Base-by-base conservation (phyloP, 2,329 filamentous ascomycete species). In the Chalaropsis thielavioides region DNA sequence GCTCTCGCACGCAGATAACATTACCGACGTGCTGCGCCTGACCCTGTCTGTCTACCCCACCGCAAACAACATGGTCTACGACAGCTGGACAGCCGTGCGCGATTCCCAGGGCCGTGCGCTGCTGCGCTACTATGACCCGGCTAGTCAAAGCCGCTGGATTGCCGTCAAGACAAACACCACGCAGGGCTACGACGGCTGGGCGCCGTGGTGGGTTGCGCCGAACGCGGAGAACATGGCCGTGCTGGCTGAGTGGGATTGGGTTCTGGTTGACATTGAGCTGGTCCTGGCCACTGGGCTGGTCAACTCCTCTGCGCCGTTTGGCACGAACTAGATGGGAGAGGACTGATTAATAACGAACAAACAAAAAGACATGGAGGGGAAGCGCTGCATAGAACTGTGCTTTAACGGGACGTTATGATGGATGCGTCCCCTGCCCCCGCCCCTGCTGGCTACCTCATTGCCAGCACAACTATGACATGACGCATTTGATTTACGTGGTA, bases 81-180 rank as follows among this genome's bases (percentile, higher is more conserved):
- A 63, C 44, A 41, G 41, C 24, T 67, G 65, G 65, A 40, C 46
- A 5, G 63, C 41, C 4, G 59, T 56, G 2, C 49, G 31, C n/a
- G 58, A 49, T 19, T 58, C 27, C 22, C 51, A 64, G 43, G 63
- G 63, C 40, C 19, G 40, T 17, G 56, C 62, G 6, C 40, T 67
- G 27, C 40, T 67, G 58, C 35, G 58, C 19, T 67, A 67, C 31
- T 19, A 40, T 19, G 62, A 66, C 49, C 22, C 38, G n/a, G 60
- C 58, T 4, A 41, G 31, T 19, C 22, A 51, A 4, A 60, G 59
- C 54, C 61, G 61, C 49, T 67, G 65, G 65, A 64, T 67, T 8
- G 65, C 65, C 5, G 65, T 67, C n/a, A 62, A 62, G 59, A 67
- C 58, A 41, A 67, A 67, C 27, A 64, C 65, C 6, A 64, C 62